Base-by-base conservation (phyloP, 192 early-diverging fungal species). In the Thoreauomyces humboldtii region DNA sequence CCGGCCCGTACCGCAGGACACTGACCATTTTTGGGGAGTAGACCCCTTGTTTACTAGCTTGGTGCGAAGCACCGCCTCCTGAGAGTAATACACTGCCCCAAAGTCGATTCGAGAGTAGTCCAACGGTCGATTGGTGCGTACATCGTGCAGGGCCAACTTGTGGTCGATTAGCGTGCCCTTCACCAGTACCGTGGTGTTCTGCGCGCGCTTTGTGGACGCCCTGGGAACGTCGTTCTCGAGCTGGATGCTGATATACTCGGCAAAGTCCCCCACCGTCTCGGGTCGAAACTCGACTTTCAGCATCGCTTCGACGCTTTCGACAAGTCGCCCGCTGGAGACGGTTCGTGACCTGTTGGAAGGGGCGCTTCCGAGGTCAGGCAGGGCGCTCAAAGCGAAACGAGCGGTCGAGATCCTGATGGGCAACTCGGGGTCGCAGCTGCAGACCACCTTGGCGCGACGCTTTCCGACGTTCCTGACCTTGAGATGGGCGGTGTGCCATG, bases 61-160 rank as follows among this genome's bases (percentile, higher is more conserved):
- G 14, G 72, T 42, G 7, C 53, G 63, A 9, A 81, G 47, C 21
- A 45, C 33, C 14, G 74, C 80, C 6, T 24, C 28, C 64, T 77
- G 80, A 1, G 63, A 66, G 62, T 69, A 81, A 54, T 78, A 76
- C 11, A 81, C 61, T 2, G 59, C 37, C 11, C 76, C 80, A 65
- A 81, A 78, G 35, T 74, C 55, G 7, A 80, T 34, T 25, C 42
- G 27, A 4, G 35, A 29, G 0, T 68, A 69, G 57, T 71, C 76
- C 9, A 77, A 45, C 14, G 65, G 62, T 9, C 17, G 25, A 12
- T 46, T 61, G 32, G 44, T 52, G 4, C 52, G 47, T 7, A 43
- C 7, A 47, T 57, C 67, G 29, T 42, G 44, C 21, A 81, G 36
- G 4, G 64, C 33, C 24, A 81, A 41, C 31, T 74, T 81, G 47